These are phyloP conservation scores for Pseudopithomyces maydicus DNA, from an alignment of 2,329 filamentous ascomycete genomes.

Conservation along the genomic window DNA sequence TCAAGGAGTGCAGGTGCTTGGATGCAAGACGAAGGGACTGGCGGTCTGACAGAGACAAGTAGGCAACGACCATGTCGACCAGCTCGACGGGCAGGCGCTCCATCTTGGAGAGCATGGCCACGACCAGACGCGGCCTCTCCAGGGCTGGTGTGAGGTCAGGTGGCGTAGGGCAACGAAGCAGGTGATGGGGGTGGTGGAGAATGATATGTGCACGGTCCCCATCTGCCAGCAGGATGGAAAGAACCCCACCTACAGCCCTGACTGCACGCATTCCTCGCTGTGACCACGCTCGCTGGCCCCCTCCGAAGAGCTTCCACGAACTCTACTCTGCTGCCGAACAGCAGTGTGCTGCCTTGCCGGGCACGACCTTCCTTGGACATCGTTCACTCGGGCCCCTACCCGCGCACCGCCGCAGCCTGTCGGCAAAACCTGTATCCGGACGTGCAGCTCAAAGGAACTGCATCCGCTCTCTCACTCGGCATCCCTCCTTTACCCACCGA, in stretches of 20 bases:
- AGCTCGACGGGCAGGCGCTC: constrained; percentile 37
- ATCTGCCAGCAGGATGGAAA: neutral
- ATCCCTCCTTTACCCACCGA: neutral
- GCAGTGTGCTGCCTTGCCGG: neutral
- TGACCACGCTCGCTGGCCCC: neutral
- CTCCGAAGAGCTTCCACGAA: neutral
- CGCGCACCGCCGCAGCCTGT: neutral
- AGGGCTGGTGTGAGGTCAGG: too few relatives aligned
- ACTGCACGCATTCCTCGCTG: neutral
- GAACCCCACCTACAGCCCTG: neutral
- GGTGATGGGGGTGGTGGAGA: neutral
- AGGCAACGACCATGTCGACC: constrained; percentile 26
- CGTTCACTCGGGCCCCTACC: neutral
- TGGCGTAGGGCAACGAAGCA: neutral
- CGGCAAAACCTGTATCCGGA: constrained; percentile 1
- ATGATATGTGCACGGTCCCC: constrained; percentile 2
- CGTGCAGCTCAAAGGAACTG: neutral
- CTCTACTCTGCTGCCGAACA: neutral
- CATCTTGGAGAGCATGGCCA: constrained; percentile 27
- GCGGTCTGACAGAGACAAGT: constrained; percentile 22
- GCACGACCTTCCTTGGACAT: neutral
- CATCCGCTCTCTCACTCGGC: neutral
- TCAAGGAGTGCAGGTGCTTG: constrained; percentile 25
- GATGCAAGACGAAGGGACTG: constrained; percentile 31
- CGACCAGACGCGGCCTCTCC: neutral